phyloP scores from a whole-genome alignment of 371 early-diverging fungal species.

The Rhizopus arrhizus region DNA sequence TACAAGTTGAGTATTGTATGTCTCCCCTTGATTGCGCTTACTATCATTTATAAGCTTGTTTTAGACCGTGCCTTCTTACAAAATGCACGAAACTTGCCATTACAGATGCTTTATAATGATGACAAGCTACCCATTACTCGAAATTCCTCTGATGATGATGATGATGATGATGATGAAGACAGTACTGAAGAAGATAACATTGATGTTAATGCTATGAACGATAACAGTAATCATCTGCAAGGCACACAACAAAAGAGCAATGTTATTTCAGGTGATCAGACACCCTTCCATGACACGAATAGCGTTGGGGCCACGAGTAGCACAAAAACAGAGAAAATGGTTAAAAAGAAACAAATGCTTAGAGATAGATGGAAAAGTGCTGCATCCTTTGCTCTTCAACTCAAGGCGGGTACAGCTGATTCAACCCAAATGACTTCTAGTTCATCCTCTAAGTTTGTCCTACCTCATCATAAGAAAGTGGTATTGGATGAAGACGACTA shows the following conservation, averaged over 20 bases:
- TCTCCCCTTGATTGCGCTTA: conserved; percentile 51
- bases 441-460: background rate
- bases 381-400: conserved; percentile 22
- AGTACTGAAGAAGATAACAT: background rate
- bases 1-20: conserved; percentile 43
- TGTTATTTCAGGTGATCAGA: background rate
- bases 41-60: conserved; percentile 51
- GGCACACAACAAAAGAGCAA: no score
- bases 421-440: background rate
- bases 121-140: conserved; percentile 19
- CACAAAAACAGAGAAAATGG: background rate
- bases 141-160: background rate
- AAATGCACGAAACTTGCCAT: conserved; percentile 47
- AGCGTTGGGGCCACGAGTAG: background rate
- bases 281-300: background rate
- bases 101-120: conserved; percentile 39
- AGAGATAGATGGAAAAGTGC: conserved; percentile 34
- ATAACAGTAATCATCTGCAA: background rate
- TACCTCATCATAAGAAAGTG: conserved; percentile 23
- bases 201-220: background rate
- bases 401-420: background rate
- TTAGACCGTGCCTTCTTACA: conserved; percentile 53
- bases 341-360: conserved; percentile 5
- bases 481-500: conserved; percentile 70
- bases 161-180: conserved; percentile 3